phyloP scores from a whole-genome alignment of 2,329 filamentous ascomycete species.

The Hymenoscyphus scutula region DNA sequence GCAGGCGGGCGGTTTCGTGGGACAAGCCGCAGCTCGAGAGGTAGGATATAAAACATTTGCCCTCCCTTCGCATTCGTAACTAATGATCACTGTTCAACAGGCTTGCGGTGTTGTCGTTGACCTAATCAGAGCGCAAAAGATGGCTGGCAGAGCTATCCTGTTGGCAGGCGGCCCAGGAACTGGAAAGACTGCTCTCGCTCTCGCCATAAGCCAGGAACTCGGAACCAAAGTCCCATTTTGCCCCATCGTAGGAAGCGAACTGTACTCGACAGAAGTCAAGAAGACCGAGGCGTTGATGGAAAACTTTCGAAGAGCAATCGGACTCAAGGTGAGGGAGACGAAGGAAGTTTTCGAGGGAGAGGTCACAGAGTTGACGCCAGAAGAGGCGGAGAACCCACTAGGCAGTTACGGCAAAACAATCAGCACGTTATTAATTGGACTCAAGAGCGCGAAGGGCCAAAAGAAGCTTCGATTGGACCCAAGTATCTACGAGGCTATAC shows the following conservation, averaged over 20 bases:
- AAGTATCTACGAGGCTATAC: slow-evolving; percentile 98
- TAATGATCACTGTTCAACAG: slow-evolving; percentile 71
- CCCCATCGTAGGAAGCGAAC: slow-evolving; percentile 95
- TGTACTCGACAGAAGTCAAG: slow-evolving; percentile 98
- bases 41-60: slow-evolving; percentile 45
- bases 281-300: slow-evolving; percentile 99
- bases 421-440: slow-evolving; percentile 86
- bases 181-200: slow-evolving; percentile 92
- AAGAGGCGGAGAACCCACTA: slow-evolving; percentile 96
- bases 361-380: slow-evolving; percentile 93
- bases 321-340: slow-evolving; percentile 93
- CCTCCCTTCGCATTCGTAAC: slow-evolving; percentile 64
- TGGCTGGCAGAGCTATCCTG: slow-evolving; percentile 91
- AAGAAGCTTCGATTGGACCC: slow-evolving; percentile 97
- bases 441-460: slow-evolving; percentile 94
- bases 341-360: slow-evolving; percentile 99
- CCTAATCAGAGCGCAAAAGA: slow-evolving; percentile 92
- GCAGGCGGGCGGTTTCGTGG: slow-evolving; percentile 80
- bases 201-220: slow-evolving; percentile 94
- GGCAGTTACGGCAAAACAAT: slow-evolving; percentile 98
- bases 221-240: slow-evolving; percentile 98
- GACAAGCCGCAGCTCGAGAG: slow-evolving; percentile 84
- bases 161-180: slow-evolving; percentile 93
- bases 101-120: slow-evolving; percentile 96
- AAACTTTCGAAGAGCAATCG: slow-evolving; percentile 96